phyloP scores from a whole-genome alignment of 371 early-diverging fungal species.

The Cokeromyces recurvatus region DNA sequence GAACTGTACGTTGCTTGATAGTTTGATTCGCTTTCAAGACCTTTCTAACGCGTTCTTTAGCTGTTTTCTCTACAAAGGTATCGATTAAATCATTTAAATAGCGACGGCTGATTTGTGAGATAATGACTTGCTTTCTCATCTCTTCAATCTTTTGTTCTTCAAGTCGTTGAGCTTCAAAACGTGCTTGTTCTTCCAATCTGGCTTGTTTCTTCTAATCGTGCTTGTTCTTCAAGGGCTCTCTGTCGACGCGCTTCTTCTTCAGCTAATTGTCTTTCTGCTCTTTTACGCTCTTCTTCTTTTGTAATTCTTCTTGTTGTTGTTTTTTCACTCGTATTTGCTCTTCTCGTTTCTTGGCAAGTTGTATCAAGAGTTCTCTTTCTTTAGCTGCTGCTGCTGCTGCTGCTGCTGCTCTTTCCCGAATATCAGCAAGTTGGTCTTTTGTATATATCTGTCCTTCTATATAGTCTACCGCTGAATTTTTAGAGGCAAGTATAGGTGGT shows the following conservation, averaged over 20 bases:
- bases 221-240: no score
- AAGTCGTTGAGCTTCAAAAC: conserved; percentile 1
- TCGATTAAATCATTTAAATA: background rate
- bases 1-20: background rate
- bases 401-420: no score
- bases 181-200: conserved; percentile 1
- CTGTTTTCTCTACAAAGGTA: background rate
- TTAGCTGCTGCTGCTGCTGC: no score
- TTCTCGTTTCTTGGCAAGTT: background rate
- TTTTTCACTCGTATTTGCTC: conserved; percentile 3
- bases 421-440: no score
- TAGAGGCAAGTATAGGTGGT: no score
- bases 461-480: no score
- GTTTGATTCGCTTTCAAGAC: background rate
- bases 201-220: conserved; percentile 7
- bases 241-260: conserved; percentile 1
- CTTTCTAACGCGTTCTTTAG: background rate
- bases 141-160: background rate
- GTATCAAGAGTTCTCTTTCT: no score
- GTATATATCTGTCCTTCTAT: no score
- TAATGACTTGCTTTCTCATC: no score
- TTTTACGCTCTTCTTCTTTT: conserved; percentile 5
- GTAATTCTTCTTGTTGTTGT: background rate
- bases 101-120: no score
- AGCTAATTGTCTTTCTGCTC: conserved; percentile 5